A percentile compares a stretch with the other conserved stretches of the same genome.
phyloP scores from a whole-genome alignment of 2,329 filamentous ascomycete species.

The Sporothrix pseudoabietina region DNA sequence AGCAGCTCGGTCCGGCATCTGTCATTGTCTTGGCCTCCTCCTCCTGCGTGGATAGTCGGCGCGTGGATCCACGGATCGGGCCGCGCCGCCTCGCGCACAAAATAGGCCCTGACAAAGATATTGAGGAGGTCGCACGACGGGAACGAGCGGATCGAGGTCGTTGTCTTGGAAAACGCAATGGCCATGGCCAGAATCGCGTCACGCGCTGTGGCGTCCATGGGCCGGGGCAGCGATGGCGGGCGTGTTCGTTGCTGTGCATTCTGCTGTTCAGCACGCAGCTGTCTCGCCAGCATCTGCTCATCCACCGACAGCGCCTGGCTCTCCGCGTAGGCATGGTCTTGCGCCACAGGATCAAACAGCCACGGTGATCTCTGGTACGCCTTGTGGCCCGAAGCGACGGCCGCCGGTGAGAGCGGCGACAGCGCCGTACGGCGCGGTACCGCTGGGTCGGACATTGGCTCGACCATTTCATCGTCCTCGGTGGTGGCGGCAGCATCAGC shows the following conservation, averaged over 20 bases:
- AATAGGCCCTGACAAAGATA: neutral
- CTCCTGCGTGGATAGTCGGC: neutral
- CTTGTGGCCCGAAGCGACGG: neutral
- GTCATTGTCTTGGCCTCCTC: neutral
- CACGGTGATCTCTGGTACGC: neutral
- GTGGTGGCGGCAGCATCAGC: no score
- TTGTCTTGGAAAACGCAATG: neutral
- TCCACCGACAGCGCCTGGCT: slow-evolving; percentile 9
- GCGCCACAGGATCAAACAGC: neutral
- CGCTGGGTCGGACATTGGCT: neutral
- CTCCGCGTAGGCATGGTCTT: slow-evolving; percentile 1
- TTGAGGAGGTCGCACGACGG: neutral
- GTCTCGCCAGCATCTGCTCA: neutral
- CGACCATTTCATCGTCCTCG: neutral
- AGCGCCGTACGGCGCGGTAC: neutral
- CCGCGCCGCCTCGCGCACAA: neutral
- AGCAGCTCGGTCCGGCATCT: neutral
- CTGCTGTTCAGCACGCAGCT: neutral
- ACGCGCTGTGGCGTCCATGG: neutral
- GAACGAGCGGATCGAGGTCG: neutral
- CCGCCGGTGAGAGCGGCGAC: neutral
- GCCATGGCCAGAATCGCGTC: slow-evolving; percentile 4
- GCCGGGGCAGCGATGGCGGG: neutral
- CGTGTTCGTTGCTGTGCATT: neutral
- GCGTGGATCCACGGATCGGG: neutral